Evolutionary conservation across 805 yeast genomes (phyloP), one percentile per base, ranked within the genome.

Genomic region (Saturnispora hagleri): DNA sequence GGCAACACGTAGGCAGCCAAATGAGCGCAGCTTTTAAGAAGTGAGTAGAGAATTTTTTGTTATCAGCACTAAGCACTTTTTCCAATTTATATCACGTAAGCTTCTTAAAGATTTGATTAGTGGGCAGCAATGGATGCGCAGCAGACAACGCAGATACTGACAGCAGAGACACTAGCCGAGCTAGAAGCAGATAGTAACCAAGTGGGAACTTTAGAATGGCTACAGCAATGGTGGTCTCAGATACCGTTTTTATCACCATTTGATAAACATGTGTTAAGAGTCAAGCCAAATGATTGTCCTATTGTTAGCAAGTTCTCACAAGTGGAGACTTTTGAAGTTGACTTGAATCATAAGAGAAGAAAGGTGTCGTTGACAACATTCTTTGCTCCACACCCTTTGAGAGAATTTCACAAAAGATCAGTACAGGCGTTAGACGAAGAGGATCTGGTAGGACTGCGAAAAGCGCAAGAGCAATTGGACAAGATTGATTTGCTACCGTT

Each of bases 251-350:
- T 49, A n/a, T 43, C 51, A 3, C 10, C 42, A 15, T 74, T 79
- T 52, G 84, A 79, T 51, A 58, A 66, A 51, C 63, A 60, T 48
- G 70, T 79, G 1, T 42, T 71, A 18, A 55, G 60, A 3, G 50
- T 69, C 20, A 80, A 78, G 56, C 80, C 82, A 9, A 79, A 73
- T 61, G 84, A 79, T 61, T 75, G 81, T 56, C 72, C 82, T 3
- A 66, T 79, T 20, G 69, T 76, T 22, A 73, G 79, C 24, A 79
- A 78, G 59, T 79, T 69, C 62, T 64, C 73, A 13, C 55, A 61
- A 44, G 64, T 75, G n/a, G 69, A 69, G 28, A 62, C 69, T 6
- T 66, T 77, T 50, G 70, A 69, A 47, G 56, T 74, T 15, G 43
- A 60, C 4, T 46, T 57, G 2, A 62, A 61, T 45, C 34, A 51